Percentiles rank a stretch among this genome's conserved stretches.
Conservation (phyloP, 202 grass and related monocot species). For the Miscanthus sacchariflorus region DNA sequence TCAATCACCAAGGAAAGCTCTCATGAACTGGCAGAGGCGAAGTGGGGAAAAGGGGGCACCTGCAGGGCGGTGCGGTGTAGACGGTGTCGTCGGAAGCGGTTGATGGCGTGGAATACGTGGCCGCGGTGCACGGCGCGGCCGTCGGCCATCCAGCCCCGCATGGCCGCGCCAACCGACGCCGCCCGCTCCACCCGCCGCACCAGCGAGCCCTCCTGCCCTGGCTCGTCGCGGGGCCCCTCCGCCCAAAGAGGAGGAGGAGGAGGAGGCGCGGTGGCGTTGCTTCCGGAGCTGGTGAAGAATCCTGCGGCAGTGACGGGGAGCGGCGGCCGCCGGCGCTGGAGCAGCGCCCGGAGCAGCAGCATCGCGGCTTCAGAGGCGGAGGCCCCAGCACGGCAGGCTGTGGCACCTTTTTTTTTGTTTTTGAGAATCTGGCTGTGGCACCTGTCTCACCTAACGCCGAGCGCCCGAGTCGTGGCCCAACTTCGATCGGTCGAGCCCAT, state of each 20-base stretch:
- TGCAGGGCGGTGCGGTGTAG: conserved; percentile 75
- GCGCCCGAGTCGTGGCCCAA: background rate
- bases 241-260: background rate
- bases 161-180: conserved; percentile 64
- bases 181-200: conserved; percentile 73
- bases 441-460: background rate
- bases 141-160: conserved; percentile 82
- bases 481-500: background rate
- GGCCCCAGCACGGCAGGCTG: background rate
- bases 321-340: conserved; percentile 43
- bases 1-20: background rate
- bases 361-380: background rate
- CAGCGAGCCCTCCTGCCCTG: conserved; percentile 57
- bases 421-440: no score
- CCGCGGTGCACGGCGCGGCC: conserved; percentile 80
- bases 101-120: conserved; percentile 81
- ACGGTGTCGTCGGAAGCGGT: conserved; percentile 72
- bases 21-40: background rate
- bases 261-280: background rate
- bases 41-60: conserved; percentile 26
- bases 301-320: background rate
- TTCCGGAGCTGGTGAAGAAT: conserved; percentile 55
- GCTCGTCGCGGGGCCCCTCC: background rate
- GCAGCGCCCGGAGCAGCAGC: conserved; percentile 45
- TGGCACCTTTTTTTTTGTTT: no score